Base-by-base conservation (phyloP, 2,329 filamentous ascomycete species). In the Alternaria novae-zelandiae region DNA sequence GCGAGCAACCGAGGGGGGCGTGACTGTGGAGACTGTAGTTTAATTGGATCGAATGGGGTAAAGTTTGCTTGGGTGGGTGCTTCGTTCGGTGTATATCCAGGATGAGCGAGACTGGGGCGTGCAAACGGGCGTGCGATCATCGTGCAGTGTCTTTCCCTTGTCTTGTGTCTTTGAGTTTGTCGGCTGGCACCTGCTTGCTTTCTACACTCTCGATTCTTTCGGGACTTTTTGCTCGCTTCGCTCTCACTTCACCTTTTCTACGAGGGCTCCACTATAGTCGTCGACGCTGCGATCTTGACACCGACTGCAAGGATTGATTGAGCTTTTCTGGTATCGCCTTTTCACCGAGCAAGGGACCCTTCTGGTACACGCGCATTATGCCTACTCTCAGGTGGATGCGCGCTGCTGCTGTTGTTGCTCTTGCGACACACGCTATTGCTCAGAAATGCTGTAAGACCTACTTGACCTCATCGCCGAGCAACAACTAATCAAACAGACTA, bases 381-480 rank as follows among this genome's bases (percentile, higher is more conserved):
- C 54, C 64, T 49, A 45, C 61, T n/a, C 55, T 67, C 43, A 59
- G 49, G 50, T 74, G 67, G 63, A 30, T 70, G 73, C 72, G 71
- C 65, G 57, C 57, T 60, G 68, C 63, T 45, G 67, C 57, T 45
- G 50, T 71, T 11, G 66, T 57, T 43, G 62, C 70, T 36, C 57
- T 70, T 51, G 62, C 69, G 44, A 49, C 63, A 11, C 71, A 72
- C n/a, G 57, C 58, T 7, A 59, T 67, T 43, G 70, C 71, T 32
- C 71, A 77, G 57, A 54, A 71, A 62, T 78, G 76, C 70, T 78
- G 76, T 78, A 69, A 58, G 74, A 60, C 28, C 21, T 11, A 15
- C 15, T 20, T 7, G 43, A 17, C 13, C 8, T n/a, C 13, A 2
- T 25, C 10, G 25, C 2, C 12, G 21, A 53, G 26, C n/a, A 25